Evolutionary conservation across 2,329 filamentous ascomycete genomes (phyloP).

Genomic region (Aspergillus thermomutatus): DNA sequence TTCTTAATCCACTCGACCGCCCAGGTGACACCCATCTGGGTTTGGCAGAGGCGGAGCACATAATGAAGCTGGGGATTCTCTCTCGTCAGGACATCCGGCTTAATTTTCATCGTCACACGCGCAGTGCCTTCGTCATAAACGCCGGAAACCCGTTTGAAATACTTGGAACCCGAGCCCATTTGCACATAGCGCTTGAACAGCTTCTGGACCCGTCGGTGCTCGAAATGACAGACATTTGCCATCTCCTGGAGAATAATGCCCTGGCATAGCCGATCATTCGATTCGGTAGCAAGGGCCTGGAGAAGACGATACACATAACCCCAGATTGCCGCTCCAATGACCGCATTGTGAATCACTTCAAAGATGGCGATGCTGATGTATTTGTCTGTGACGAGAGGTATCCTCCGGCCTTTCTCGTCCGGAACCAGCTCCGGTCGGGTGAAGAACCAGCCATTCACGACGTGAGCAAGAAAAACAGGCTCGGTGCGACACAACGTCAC

Average conservation of each 20-base stretch:
- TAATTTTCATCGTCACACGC: slow-evolving; percentile 41
- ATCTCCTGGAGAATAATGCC: slow-evolving; percentile 46
- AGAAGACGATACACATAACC: slow-evolving; percentile 40
- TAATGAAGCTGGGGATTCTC: slow-evolving; percentile 43
- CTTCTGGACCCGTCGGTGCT: slow-evolving; percentile 40
- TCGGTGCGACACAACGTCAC: slow-evolving; percentile 26
- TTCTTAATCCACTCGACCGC: slow-evolving; percentile 43
- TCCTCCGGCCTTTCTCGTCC: slow-evolving; percentile 44
- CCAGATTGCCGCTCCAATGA: slow-evolving; percentile 41
- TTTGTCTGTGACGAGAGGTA: slow-evolving; percentile 40
- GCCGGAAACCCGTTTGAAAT: slow-evolving; percentile 43
- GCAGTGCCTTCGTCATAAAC: slow-evolving; percentile 33
- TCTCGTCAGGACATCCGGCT: slow-evolving; percentile 38
- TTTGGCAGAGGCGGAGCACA: slow-evolving; percentile 45
- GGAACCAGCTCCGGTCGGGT: slow-evolving; percentile 36
- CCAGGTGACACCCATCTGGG: slow-evolving; percentile 32
- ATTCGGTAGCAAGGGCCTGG: slow-evolving; percentile 22
- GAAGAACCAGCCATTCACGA: slow-evolving; percentile 9
- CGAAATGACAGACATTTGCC: slow-evolving; percentile 44
- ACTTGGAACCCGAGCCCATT: slow-evolving; percentile 32
- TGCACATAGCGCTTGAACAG: slow-evolving; percentile 44
- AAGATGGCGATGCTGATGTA: slow-evolving; percentile 44
- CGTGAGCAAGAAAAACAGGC: slow-evolving; percentile 10
- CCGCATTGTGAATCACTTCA: slow-evolving; percentile 37
- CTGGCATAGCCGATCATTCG: slow-evolving; percentile 28